Evolutionary conservation across 2,329 filamentous ascomycete genomes (phyloP).

Genomic region (Ceratocystis huliohia): DNA sequence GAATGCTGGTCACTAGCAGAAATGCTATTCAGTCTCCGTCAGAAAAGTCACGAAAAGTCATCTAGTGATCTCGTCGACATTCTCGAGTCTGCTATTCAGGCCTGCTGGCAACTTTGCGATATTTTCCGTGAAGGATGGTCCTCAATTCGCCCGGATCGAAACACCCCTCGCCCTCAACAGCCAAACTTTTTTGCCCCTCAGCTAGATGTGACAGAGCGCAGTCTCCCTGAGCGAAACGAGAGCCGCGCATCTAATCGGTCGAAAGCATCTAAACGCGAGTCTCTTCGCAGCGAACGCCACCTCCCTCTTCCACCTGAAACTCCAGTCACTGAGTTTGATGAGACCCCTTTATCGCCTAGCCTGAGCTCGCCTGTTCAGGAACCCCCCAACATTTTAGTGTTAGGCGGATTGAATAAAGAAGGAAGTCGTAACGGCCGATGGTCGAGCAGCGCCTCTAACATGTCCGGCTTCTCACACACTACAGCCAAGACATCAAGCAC

Average conservation of each 20-base stretch:
- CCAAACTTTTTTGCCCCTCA: conserved; percentile 53
- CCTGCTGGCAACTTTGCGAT: conserved; percentile 90
- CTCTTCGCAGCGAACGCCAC: conserved; percentile 31
- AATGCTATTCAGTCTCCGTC: conserved; percentile 82
- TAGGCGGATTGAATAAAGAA: conserved; percentile 52
- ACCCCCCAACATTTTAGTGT: conserved; percentile 76
- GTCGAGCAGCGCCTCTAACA: conserved; percentile 68
- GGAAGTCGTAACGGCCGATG: conserved; percentile 54
- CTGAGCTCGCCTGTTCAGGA: conserved; percentile 50
- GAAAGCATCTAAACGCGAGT: conserved; percentile 41
- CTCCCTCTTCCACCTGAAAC: conserved; percentile 52
- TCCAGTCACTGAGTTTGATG: conserved; percentile 88
- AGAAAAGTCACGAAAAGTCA: conserved; percentile 53
- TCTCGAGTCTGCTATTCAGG: conserved; percentile 74
- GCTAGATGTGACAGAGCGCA: conserved; percentile 28
- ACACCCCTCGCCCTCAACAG: conserved; percentile 72
- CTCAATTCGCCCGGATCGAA: conserved; percentile 71
- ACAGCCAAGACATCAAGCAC: conserved; percentile 56
- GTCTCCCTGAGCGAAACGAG: conserved; percentile 25
- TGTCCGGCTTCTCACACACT: conserved; percentile 67
- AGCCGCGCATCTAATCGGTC: conserved; percentile 38
- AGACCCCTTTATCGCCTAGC: conserved; percentile 71
- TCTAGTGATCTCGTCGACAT: conserved; percentile 60
- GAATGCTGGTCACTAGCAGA: conserved; percentile 86
- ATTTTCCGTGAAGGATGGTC: conserved; percentile 89